Evolutionary conservation across 2,329 filamentous ascomycete species (phyloP), one percentile per base, ranked within the genome.

Genomic region (Exophiala alcalophila): DNA sequence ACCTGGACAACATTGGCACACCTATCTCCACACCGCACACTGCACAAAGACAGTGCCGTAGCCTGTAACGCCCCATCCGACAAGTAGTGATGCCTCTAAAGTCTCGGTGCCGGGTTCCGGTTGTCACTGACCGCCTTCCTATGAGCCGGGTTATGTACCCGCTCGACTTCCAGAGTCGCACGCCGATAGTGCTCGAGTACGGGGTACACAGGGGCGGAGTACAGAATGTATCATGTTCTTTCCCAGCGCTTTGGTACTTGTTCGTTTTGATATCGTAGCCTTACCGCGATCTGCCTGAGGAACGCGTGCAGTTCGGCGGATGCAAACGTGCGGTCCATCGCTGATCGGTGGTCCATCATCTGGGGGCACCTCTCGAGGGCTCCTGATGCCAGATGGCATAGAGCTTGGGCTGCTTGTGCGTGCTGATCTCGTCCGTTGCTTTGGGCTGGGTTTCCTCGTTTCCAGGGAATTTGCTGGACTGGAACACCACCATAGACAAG

Each of bases 31-130:
- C n/a, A n/a, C n/a, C n/a, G n/a, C n/a, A n/a, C n/a, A n/a, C n/a
- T n/a, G n/a, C n/a, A n/a, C n/a, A n/a, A n/a, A n/a, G n/a, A n/a
- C n/a, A n/a, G n/a, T n/a, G n/a, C n/a, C n/a, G n/a, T n/a, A n/a
- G n/a, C n/a, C n/a, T n/a, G n/a, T n/a, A n/a, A n/a, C 16, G 2
- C 30, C 18, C 18, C 30, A 32, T 32, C n/a, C 4, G 4, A 29
- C 12, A 12, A 31, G 20, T 11, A 31, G 9, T 31, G 30, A 32
- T 32, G 23, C 24, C 24, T 5, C 20, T 7, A 24, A 16, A 15
- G 5, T 12, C n/a, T 21, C 8, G 35, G 40, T 44, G 40, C 40
- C 40, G 40, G 25, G 31, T 44, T 38, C 40, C 40, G 40, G 33
- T 10, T 15, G 5, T 24, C 21, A 33, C 14, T 40, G 5, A 15